Conservation (phyloP, 768 basidiomycete species). For the Mycena pura region DNA sequence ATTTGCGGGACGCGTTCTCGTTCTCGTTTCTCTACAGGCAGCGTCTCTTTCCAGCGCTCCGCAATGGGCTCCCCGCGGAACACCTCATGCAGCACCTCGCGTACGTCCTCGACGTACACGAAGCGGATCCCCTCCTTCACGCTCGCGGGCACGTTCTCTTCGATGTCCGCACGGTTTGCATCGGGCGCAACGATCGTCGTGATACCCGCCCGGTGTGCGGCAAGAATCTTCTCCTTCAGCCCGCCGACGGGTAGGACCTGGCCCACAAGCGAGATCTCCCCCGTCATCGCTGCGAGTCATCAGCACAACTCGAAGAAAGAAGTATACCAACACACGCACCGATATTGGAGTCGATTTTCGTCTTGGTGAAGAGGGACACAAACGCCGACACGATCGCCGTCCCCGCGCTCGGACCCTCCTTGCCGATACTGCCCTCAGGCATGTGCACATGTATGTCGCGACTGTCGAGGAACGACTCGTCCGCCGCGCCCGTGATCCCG, state of each 20-base stretch:
- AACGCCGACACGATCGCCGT: conserved; percentile 92
- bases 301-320: not conserved
- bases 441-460: conserved; percentile 95
- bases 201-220: conserved; percentile 96
- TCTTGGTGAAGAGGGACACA: conserved; percentile 90
- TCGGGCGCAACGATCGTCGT: conserved; percentile 88
- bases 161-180: conserved; percentile 92
- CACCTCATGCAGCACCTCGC: conserved; percentile 87
- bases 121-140: conserved; percentile 95
- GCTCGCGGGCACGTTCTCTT: conserved; percentile 95
- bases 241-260: conserved; percentile 97
- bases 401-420: conserved; percentile 97
- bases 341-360: conserved; percentile 83
- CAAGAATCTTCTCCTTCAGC: conserved; percentile 94
- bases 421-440: conserved; percentile 93
- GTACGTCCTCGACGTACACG: conserved; percentile 93
- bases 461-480: conserved; percentile 83
- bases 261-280: conserved; percentile 95
- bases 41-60: conserved; percentile 73
- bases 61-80: conserved; percentile 68
- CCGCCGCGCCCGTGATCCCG: conserved; percentile 76
- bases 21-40: conserved; percentile 30
- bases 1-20: too few species aligned
- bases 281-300: conserved; percentile 83
- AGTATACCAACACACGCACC: conserved; percentile 54